A percentile compares a stretch with the other conserved stretches of the same genome.
Conservation (phyloP, 1,284 basidiomycete species). For the Irpex lacteus region DNA sequence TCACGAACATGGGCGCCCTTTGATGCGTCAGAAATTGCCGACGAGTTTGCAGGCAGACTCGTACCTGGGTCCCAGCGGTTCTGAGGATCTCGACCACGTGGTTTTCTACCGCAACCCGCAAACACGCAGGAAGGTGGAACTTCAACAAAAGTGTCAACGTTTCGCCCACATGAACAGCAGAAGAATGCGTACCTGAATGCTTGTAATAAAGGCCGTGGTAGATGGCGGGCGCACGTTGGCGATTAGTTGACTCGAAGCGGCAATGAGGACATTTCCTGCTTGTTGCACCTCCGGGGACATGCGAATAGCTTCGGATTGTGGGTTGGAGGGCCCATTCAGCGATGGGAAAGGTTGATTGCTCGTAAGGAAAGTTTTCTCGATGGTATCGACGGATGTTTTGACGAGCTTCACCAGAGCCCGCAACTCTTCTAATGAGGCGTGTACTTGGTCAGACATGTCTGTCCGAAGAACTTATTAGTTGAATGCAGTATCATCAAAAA, state of each 20-base stretch:
- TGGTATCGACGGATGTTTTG: neutral
- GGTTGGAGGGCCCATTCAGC: slow-evolving; percentile 12
- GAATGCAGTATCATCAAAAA: neutral
- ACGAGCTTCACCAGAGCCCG: slow-evolving; percentile 4
- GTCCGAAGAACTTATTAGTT: neutral
- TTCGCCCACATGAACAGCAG: no score
- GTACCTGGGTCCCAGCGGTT: slow-evolving; percentile 31
- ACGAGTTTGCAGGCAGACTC: neutral
- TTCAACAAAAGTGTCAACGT: neutral
- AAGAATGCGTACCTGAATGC: no score
- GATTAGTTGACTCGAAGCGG: slow-evolving; percentile 19
- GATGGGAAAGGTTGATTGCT: slow-evolving; percentile 11
- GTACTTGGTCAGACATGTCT: neutral
- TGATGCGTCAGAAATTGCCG: neutral
- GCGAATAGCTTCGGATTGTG: slow-evolving; percentile 14
- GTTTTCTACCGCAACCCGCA: slow-evolving; percentile 28
- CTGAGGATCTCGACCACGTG: slow-evolving; percentile 36
- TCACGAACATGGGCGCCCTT: slow-evolving; percentile 24
- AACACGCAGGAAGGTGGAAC: slow-evolving; percentile 19
- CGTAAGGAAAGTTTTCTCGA: neutral
- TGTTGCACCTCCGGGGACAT: slow-evolving; percentile 11
- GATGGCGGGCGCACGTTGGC: slow-evolving; percentile 15
- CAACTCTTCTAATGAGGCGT: slow-evolving; percentile 4
- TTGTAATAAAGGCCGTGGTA: neutral
- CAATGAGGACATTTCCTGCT: slow-evolving; percentile 9